These are phyloP conservation scores for Echinochloa phyllopogon DNA, from an alignment of 176 grass and related monocot species.

Conservation along the genomic window DNA sequence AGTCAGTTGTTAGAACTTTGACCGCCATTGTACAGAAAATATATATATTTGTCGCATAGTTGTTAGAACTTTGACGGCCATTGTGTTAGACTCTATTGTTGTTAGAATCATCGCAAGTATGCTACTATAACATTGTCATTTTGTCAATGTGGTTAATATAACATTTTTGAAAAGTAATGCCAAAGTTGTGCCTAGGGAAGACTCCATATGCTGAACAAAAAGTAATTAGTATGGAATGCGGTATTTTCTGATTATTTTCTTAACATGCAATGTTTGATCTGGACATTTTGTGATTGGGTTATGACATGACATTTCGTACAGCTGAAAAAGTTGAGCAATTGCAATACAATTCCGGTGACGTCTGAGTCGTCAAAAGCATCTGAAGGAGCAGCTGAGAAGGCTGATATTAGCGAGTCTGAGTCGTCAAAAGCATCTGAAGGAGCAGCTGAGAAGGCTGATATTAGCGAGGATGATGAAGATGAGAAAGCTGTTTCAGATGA, in stretches of 20 bases:
- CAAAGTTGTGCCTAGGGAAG: not conserved
- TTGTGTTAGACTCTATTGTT: too few species aligned
- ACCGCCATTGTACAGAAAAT: not conserved
- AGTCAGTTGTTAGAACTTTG: not conserved
- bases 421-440: slow-evolving; percentile 48
- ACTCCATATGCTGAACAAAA: not conserved
- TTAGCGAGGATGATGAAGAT: slow-evolving; percentile 41
- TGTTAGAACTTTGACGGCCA: too few species aligned
- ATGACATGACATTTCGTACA: slow-evolving; percentile 42
- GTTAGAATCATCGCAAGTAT: not conserved
- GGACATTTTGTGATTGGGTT: not conserved
- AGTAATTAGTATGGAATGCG: not conserved
- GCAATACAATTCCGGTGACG: slow-evolving; percentile 64
- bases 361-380: slow-evolving; percentile 51
- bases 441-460: slow-evolving; percentile 44
- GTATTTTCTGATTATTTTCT: not conserved
- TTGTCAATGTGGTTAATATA: not conserved
- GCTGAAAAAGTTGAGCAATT: slow-evolving; percentile 97
- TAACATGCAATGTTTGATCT: slow-evolving; percentile 1
- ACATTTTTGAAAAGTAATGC: not conserved
- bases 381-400: slow-evolving; percentile 46
- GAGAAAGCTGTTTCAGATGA: slow-evolving; percentile 36
- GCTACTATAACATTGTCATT: not conserved
- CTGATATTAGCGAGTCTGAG: slow-evolving; percentile 41
- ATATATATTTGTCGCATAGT: not conserved